A percentile compares a stretch with the other conserved stretches of the same genome.
Evolutionary conservation across 805 yeast species (phyloP).

Genomic region (Barnettozyma sp.): DNA sequence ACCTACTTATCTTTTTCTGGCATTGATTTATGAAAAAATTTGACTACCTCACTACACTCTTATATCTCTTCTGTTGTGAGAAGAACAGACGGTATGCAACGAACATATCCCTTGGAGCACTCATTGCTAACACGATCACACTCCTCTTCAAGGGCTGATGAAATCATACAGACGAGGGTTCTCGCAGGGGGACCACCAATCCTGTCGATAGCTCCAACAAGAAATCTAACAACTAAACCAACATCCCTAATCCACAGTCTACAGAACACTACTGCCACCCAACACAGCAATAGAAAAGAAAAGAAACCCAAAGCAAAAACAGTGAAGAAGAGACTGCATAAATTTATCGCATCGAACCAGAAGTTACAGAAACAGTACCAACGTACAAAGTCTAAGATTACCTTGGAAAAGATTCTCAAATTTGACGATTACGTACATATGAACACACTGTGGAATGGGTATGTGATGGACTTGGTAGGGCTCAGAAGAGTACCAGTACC

Average conservation of each 20-base stretch:
- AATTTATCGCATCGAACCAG: slow-evolving; percentile 21
- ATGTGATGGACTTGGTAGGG: slow-evolving; percentile 51
- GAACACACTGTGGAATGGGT: slow-evolving; percentile 66
- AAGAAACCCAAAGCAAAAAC: slow-evolving; percentile 26
- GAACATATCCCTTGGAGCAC: slow-evolving; percentile 20
- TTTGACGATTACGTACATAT: slow-evolving; percentile 46
- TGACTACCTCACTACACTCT: too few species aligned
- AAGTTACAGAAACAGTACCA: slow-evolving; percentile 21
- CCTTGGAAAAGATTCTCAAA: slow-evolving; percentile 12
- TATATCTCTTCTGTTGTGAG: too few species aligned
- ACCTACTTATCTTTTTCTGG: not conserved
- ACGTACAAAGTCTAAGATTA: slow-evolving; percentile 18
- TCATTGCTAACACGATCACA: slow-evolving; percentile 18
- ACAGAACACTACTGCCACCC: slow-evolving; percentile 12
- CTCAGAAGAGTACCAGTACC: slow-evolving; percentile 16
- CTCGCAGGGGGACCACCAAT: slow-evolving; percentile 1
- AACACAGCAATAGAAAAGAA: slow-evolving; percentile 1
- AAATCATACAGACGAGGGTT: slow-evolving; percentile 31
- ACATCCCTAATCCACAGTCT: slow-evolving; percentile 11
- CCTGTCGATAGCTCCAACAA: slow-evolving; percentile 28
- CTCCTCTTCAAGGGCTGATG: slow-evolving; percentile 20
- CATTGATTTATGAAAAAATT: not conserved
- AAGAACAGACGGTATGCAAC: too few species aligned
- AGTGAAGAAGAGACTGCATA: slow-evolving; percentile 12
- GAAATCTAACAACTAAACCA: slow-evolving; percentile 4